Evolutionary conservation across 768 basidiomycete species (phyloP), one percentile per base, ranked within the genome.

Genomic region (Gyrodon lividus): DNA sequence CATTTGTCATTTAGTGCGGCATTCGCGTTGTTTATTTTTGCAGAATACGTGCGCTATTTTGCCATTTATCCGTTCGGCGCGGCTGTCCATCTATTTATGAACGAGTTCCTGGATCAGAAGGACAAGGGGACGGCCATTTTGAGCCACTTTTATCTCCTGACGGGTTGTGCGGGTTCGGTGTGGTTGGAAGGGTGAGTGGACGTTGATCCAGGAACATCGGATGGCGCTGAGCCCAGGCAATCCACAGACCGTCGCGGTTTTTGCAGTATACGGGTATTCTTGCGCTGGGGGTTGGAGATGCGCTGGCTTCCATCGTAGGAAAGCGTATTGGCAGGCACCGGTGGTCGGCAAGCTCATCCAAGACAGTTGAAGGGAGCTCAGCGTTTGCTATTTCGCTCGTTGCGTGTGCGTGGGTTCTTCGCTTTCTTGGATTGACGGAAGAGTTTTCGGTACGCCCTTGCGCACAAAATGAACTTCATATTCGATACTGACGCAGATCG

Each of bases 41-140:
- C 91, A 51, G 97, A 99, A 73, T 98, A 98, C 74, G 82, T 98
- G 57, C 91, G 97, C 52, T 99, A 98, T 71, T 99, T 98, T 70
- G 97, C 97, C 33, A 81, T 99, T 43, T 98, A 97, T 72, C 97
- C 97, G 3, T 90, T 98, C 60, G 93, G 94, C 13, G 95, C 90
- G 9, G 76, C 83, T 10, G 83, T 99, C 17, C 97, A 99, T 71
- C 73, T 98, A 49, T 99, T 99, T 70, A 85, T 99, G 83, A 90
- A 89, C 72, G 97, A 99, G 67, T 99, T 99, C 65, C 75, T 98
- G 67, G 97, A 99, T 72, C 80, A 87, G 60, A 91, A 92, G 72
- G 97, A 99, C 70, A 80, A 86, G 44, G 97, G 97, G 3, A 96
- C 95, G 10, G 97, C 94, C 23, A 95, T 99, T 60, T 70, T 99